Conservation (phyloP, 768 basidiomycete genomes). For the Lyophyllum decastes region DNA sequence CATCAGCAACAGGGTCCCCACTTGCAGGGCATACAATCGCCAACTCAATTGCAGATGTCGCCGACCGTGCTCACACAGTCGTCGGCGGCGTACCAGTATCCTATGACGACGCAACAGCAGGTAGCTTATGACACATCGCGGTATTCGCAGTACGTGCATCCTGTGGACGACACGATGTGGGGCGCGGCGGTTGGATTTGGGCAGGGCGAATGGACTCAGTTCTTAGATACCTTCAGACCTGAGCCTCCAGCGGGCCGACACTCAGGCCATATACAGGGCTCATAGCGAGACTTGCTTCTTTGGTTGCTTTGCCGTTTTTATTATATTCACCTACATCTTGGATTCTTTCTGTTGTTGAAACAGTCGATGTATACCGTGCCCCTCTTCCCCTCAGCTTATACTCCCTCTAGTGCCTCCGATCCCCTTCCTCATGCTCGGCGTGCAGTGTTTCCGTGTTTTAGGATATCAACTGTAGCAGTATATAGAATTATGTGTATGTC, state of each 20-base stretch:
- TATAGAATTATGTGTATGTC: constrained; percentile 31
- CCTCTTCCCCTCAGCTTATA: background rate
- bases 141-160: constrained; percentile 49
- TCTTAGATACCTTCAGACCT: constrained; percentile 65
- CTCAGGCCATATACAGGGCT: constrained; percentile 29
- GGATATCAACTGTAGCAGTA: constrained; percentile 33
- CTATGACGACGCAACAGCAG: constrained; percentile 25
- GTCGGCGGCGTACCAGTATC: constrained; percentile 18
- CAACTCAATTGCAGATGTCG: constrained; percentile 26
- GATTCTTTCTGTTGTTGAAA: constrained; percentile 20
- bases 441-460: constrained; percentile 16
- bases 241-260: constrained; percentile 31
- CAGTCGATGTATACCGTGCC: constrained; percentile 20
- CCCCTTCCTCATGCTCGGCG: constrained; percentile 14
- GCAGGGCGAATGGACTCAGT: constrained; percentile 71
- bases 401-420: constrained; percentile 14
- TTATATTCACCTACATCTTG: constrained; percentile 19
- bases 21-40: constrained; percentile 17
- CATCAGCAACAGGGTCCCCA: constrained; percentile 13
- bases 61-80: constrained; percentile 17
- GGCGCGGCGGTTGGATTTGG: constrained; percentile 74
- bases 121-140: constrained; percentile 40
- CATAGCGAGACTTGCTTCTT: constrained; percentile 25
- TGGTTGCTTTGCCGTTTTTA: constrained; percentile 10
- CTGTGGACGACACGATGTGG: constrained; percentile 73